Evolutionary conservation across 768 basidiomycete genomes (phyloP).

Genomic region (Boletus eberwhitei): DNA sequence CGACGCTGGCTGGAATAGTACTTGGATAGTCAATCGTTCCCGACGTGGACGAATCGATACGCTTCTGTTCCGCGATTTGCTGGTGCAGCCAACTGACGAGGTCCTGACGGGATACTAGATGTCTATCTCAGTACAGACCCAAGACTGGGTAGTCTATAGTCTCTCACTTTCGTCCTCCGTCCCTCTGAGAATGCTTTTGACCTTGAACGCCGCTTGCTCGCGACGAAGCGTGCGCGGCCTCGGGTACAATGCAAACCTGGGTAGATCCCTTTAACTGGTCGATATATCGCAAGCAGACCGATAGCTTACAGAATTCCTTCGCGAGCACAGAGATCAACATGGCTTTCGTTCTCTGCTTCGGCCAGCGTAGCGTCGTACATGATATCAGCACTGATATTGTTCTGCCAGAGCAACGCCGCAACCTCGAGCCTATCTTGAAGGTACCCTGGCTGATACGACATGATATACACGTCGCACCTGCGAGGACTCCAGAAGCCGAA

Average conservation of each 20-base stretch:
- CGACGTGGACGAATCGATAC: constrained; percentile 62
- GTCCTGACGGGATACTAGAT: constrained; percentile 60
- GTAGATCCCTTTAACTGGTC: constrained; percentile 40
- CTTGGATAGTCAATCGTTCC: constrained; percentile 50
- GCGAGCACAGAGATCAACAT: constrained; percentile 64
- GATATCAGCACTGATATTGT: constrained; percentile 80
- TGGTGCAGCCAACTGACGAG: constrained; percentile 73
- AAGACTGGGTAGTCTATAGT: background rate
- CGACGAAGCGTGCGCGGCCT: constrained; percentile 53
- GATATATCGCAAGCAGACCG: background rate
- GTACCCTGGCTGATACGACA: constrained; percentile 73
- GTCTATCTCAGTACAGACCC: constrained; percentile 12
- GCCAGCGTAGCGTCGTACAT: constrained; percentile 78
- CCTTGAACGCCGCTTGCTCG: constrained; percentile 70
- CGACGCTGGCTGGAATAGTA: constrained; percentile 26
- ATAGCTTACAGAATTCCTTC: constrained; percentile 78
- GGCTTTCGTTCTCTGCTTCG: constrained; percentile 60
- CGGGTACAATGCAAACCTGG: constrained; percentile 50
- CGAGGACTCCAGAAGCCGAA: constrained; percentile 91
- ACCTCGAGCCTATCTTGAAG: constrained; percentile 77
- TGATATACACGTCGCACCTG: constrained; percentile 82
- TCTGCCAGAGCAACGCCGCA: constrained; percentile 71
- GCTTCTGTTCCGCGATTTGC: constrained; percentile 77
- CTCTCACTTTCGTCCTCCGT: constrained; percentile 69
- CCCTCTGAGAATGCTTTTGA: constrained; percentile 78